Conservation (phyloP, 352 stramenopile species). For the Phytophthora vignae region DNA sequence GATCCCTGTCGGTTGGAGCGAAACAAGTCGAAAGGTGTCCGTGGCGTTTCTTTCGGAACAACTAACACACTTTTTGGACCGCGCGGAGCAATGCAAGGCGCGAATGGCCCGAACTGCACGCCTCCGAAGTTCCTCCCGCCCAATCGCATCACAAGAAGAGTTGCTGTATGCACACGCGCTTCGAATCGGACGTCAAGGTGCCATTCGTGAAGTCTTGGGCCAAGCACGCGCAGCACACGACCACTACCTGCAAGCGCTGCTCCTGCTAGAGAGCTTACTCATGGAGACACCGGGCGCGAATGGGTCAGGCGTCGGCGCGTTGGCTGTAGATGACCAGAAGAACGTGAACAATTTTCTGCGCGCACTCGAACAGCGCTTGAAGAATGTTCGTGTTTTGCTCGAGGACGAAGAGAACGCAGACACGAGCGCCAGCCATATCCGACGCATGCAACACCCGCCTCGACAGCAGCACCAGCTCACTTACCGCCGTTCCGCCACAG, state of each 20-base stretch:
- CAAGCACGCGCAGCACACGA: constrained; percentile 63
- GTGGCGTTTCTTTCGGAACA: constrained; percentile 70
- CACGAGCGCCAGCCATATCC: constrained; percentile 14
- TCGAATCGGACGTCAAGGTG: constrained; percentile 65
- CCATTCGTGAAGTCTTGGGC: constrained; percentile 76
- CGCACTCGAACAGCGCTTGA: constrained; percentile 60
- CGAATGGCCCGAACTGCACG: constrained; percentile 44
- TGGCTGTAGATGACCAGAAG: constrained; percentile 65
- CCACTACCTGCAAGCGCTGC: constrained; percentile 65
- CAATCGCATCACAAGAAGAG: constrained; percentile 62
- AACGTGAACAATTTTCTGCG: constrained; percentile 56
- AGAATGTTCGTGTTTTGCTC: constrained; percentile 51
- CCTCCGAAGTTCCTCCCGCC: constrained; percentile 11
- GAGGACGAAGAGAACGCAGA: constrained; percentile 28
- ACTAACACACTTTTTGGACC: constrained; percentile 65
- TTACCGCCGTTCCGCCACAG: constrained; percentile 26
- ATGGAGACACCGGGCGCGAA: constrained; percentile 46
- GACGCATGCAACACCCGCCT: constrained; percentile 22
- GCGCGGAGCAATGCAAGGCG: constrained; percentile 73
- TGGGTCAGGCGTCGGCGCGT: background rate
- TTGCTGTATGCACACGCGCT: constrained; percentile 72
- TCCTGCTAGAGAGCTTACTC: constrained; percentile 69
- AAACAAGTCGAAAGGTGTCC: constrained; percentile 66
- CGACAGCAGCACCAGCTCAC: constrained; percentile 18
- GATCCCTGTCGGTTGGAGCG: constrained; percentile 35